Conservation (phyloP, 108 stramenopile species). For the Conticribra guillardii region DNA sequence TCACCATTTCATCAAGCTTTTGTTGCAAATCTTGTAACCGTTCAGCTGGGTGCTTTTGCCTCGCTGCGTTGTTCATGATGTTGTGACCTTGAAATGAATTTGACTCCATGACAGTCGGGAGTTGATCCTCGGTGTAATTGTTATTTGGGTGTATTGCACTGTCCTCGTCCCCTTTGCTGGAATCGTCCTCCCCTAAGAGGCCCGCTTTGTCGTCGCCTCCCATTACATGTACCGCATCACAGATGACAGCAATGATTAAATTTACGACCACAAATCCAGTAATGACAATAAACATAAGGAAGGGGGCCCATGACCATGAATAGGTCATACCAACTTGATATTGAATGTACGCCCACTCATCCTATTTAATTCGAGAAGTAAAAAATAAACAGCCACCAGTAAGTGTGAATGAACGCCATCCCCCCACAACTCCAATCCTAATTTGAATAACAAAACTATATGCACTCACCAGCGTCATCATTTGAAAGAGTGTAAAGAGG, state of each 20-base stretch:
- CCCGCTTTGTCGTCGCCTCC: conserved; percentile 58
- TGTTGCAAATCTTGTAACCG: conserved; percentile 13
- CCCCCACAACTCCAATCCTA: conserved; percentile 39
- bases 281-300: conserved; percentile 69
- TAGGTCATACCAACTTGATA: conserved; percentile 53
- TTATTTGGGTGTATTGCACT: no score
- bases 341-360: conserved; percentile 57
- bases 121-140: neutral
- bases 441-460: neutral
- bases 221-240: conserved; percentile 70
- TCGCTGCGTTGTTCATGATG: neutral
- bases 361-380: conserved; percentile 65
- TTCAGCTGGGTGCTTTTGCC: neutral
- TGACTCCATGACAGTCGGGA: neutral
- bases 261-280: conserved; percentile 80
- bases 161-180: no score
- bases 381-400: conserved; percentile 27
- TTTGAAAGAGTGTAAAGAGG: conserved; percentile 69
- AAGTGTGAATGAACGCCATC: no score
- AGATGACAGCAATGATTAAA: conserved; percentile 84
- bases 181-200: conserved; percentile 39
- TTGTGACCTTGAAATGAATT: neutral
- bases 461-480: conserved; percentile 69
- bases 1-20: conserved; percentile 22
- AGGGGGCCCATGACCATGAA: conserved; percentile 67